phyloP scores from a whole-genome alignment of 352 stramenopile species.

The Globisporangium yorkense region DNA sequence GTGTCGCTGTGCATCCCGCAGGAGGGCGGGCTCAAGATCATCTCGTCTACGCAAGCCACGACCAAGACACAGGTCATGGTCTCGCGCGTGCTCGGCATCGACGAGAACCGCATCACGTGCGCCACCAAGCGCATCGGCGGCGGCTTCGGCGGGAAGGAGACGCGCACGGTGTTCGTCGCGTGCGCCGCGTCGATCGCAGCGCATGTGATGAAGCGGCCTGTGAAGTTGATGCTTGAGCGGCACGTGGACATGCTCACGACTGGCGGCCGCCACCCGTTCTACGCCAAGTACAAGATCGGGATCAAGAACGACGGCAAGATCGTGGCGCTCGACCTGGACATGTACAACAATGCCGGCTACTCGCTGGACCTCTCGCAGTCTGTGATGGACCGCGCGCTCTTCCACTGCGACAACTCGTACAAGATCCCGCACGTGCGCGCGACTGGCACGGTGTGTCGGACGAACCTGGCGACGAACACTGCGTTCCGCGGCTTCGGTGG shows the following conservation, averaged over 20 bases:
- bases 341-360: conserved; percentile 95
- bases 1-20: conserved; percentile 69
- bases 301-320: conserved; percentile 82
- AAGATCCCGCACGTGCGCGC: conserved; percentile 89
- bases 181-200: conserved; percentile 89
- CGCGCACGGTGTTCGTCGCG: conserved; percentile 87
- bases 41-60: conserved; percentile 91
- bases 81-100: conserved; percentile 89
- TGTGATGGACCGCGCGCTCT: conserved; percentile 94
- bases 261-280: conserved; percentile 91
- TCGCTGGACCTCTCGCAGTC: conserved; percentile 92
- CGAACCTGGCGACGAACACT: conserved; percentile 93
- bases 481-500: conserved; percentile 95
- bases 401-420: conserved; percentile 95
- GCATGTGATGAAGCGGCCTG: conserved; percentile 81
- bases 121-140: conserved; percentile 94
- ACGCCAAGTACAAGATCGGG: conserved; percentile 91
- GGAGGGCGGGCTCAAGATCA: conserved; percentile 90
- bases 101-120: conserved; percentile 87
- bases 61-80: conserved; percentile 91
- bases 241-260: conserved; percentile 95
- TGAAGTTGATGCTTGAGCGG: conserved; percentile 89
- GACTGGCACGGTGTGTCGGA: conserved; percentile 90
- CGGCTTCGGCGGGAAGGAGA: conserved; percentile 97
- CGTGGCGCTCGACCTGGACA: conserved; percentile 84